Evolutionary conservation across 805 yeast genomes (phyloP).

Genomic region (Sporopachydermia quercuum): DNA sequence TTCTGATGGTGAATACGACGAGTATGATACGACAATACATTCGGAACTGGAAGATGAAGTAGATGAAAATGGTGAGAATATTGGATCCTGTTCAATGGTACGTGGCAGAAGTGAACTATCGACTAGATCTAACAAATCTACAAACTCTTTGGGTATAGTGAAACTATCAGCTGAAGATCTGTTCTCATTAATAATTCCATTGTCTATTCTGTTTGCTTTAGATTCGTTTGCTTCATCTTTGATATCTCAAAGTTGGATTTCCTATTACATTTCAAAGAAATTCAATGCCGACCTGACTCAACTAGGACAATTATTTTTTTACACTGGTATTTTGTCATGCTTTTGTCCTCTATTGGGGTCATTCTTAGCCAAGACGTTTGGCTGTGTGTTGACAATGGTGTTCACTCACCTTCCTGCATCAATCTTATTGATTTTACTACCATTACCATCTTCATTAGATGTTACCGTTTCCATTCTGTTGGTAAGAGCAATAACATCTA

Average conservation of each 20-base stretch:
- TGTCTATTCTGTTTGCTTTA: neutral
- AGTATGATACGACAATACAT: too few species aligned
- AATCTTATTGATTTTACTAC: neutral
- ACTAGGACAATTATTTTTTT: neutral
- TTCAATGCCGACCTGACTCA: neutral
- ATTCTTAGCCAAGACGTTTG: neutral
- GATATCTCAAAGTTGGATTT: neutral
- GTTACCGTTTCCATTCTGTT: neutral
- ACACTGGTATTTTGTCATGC: neutral
- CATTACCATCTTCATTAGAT: neutral
- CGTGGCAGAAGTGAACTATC: too few species aligned
- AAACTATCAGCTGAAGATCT: too few species aligned
- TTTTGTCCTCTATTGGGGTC: neutral
- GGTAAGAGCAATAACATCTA: neutral
- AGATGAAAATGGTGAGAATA: too few species aligned
- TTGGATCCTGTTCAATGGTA: too few species aligned
- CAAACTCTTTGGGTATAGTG: too few species aligned
- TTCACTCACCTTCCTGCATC: neutral
- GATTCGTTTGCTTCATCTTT: neutral
- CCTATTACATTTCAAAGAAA: neutral
- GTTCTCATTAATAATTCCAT: too few species aligned
- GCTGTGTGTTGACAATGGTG: neutral
- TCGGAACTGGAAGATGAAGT: too few species aligned
- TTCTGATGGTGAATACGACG: too few species aligned
- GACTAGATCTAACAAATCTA: too few species aligned